phyloP scores from a whole-genome alignment of 148 eudicot genomes.

The Chenopodium formosanum region DNA sequence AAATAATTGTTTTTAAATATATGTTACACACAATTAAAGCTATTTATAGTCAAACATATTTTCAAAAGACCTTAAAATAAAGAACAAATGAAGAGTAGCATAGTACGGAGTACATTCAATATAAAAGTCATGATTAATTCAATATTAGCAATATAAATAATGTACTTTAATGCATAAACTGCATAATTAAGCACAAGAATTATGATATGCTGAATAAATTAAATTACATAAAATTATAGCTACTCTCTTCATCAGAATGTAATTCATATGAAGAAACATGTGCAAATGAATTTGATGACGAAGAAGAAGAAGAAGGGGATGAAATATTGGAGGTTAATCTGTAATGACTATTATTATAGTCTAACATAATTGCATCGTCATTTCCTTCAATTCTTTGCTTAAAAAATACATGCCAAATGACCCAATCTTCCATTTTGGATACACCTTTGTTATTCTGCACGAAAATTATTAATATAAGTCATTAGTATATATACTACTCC shows the following conservation, averaged over 20 bases:
- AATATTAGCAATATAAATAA: background rate
- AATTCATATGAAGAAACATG: constrained; percentile 32
- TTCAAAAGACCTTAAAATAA: too few species aligned
- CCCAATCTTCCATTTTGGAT: constrained; percentile 45
- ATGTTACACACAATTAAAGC: too few species aligned
- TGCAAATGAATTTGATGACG: constrained; percentile 40
- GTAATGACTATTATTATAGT: background rate
- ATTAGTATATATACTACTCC: background rate
- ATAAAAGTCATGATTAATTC: background rate
- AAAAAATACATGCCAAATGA: constrained; percentile 47
- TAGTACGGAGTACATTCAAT: background rate
- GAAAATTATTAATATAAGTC: background rate
- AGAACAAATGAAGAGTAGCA: too few species aligned
- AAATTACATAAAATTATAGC: background rate
- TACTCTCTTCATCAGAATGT: constrained; percentile 27
- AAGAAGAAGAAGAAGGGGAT: constrained; percentile 33
- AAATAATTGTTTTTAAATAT: too few species aligned
- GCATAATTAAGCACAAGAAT: background rate
- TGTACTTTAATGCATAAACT: background rate
- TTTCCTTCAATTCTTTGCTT: constrained; percentile 28
- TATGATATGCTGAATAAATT: background rate
- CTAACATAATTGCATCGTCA: constrained; percentile 8
- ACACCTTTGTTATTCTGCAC: constrained; percentile 24
- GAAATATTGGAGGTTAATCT: background rate
- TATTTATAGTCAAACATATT: too few species aligned